Evolutionary conservation across 306 rosid species (phyloP).

Genomic region (Cicer bijugum): DNA sequence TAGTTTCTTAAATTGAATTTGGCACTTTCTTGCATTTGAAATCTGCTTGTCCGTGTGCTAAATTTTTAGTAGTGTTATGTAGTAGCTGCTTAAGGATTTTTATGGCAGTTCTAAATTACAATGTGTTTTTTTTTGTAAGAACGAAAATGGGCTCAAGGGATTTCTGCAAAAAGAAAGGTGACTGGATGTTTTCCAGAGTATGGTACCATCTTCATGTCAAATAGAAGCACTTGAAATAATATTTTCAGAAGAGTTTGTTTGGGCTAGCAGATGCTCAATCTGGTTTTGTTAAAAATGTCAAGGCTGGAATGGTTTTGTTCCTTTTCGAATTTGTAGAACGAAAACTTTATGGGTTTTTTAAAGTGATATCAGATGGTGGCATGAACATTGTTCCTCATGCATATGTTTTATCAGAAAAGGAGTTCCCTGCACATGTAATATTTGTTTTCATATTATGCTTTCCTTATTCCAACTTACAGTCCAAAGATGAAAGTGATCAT

Average conservation of each 20-base stretch:
- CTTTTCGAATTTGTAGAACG: conserved; percentile 57
- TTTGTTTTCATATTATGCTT: not conserved
- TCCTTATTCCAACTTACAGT: conserved; percentile 26
- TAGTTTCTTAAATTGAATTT: too few species aligned
- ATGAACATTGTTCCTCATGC: conserved; percentile 52
- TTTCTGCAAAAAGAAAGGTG: not conserved
- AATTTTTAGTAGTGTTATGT: not conserved
- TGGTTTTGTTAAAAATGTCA: conserved; percentile 50
- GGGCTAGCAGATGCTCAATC: conserved; percentile 48
- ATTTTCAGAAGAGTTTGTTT: conserved; percentile 48
- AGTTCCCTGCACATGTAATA: conserved; percentile 59
- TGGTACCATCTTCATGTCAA: conserved; percentile 70
- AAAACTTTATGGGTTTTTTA: conserved; percentile 59
- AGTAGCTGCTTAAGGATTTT: not conserved
- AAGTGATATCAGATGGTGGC: conserved; percentile 60
- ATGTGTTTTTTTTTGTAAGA: conserved; percentile 20
- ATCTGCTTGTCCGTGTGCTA: not conserved
- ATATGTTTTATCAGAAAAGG: conserved; percentile 53
- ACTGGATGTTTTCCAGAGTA: conserved; percentile 44
- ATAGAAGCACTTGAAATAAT: conserved; percentile 49
- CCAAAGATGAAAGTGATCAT: conserved; percentile 25
- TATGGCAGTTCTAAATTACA: not conserved
- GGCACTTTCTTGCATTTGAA: too few species aligned
- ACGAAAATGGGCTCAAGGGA: conserved; percentile 33
- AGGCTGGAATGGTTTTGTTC: conserved; percentile 63